Evolutionary conservation across 2,329 filamentous ascomycete genomes (phyloP).

Genomic region (Hirsutella minnesotensis): DNA sequence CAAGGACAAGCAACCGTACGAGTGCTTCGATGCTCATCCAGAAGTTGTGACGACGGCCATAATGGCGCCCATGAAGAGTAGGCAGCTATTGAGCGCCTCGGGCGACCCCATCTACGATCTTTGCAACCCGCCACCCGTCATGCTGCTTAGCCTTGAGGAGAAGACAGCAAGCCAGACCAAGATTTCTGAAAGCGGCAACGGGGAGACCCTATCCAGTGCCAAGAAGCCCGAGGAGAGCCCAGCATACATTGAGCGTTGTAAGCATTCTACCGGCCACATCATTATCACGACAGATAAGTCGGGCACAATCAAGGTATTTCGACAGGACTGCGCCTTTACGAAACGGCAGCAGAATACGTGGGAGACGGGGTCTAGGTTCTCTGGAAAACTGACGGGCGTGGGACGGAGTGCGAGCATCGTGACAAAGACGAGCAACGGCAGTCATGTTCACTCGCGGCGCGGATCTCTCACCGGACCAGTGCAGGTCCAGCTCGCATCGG

Average conservation of each 20-base stretch:
- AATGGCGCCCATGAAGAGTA: slow-evolving; percentile 69
- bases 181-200: slow-evolving; percentile 22
- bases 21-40: slow-evolving; percentile 83
- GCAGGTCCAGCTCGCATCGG: slow-evolving; percentile 33
- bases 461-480: slow-evolving; percentile 34
- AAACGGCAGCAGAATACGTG: slow-evolving; percentile 69
- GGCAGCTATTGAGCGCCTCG: slow-evolving; percentile 65
- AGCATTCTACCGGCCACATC: slow-evolving; percentile 75
- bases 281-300: slow-evolving; percentile 83
- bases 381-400: slow-evolving; percentile 52
- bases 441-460: slow-evolving; percentile 36
- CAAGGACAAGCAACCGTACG: slow-evolving; percentile 70
- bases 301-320: slow-evolving; percentile 85
- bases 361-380: slow-evolving; percentile 69
- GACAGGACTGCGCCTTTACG: slow-evolving; percentile 79
- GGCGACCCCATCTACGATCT: slow-evolving; percentile 92
- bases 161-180: slow-evolving; percentile 29
- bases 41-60: slow-evolving; percentile 82
- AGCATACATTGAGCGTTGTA: slow-evolving; percentile 62
- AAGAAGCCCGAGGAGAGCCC: slow-evolving; percentile 56
- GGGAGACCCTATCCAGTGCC: slow-evolving; percentile 17
- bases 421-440: slow-evolving; percentile 38
- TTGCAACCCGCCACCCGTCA: slow-evolving; percentile 88
- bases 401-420: slow-evolving; percentile 44
- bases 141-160: slow-evolving; percentile 64